Conservation (phyloP, 192 early-diverging fungal genomes). For the Entomortierella chlamydospora region DNA sequence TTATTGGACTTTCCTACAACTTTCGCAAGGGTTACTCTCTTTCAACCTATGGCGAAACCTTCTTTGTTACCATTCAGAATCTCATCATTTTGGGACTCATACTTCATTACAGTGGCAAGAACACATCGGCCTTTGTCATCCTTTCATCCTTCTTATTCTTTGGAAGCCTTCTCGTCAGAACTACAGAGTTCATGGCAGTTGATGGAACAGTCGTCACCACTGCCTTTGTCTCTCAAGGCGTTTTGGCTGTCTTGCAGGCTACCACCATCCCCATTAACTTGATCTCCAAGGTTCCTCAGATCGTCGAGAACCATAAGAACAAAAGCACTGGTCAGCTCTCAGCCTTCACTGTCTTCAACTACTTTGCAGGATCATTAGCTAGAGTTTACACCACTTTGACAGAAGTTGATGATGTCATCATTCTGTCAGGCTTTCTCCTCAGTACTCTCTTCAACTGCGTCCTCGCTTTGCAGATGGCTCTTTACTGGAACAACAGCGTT, state of each 20-base stretch:
- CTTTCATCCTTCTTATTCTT: conserved; percentile 55
- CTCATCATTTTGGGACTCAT: conserved; percentile 79
- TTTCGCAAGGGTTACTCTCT: conserved; percentile 85
- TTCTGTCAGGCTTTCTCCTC: conserved; percentile 76
- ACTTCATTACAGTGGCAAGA: conserved; percentile 64
- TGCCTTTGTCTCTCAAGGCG: conserved; percentile 61
- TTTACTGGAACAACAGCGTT: conserved; percentile 75
- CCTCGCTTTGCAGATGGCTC: conserved; percentile 80
- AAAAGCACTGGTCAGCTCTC: conserved; percentile 92
- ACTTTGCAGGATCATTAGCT: conserved; percentile 87
- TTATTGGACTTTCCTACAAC: conserved; percentile 90
- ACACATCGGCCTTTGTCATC: conserved; percentile 54
- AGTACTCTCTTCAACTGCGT: conserved; percentile 83
- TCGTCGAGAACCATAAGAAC: conserved; percentile 84
- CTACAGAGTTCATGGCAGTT: conserved; percentile 22
- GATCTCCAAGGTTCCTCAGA: conserved; percentile 91
- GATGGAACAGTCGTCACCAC: conserved; percentile 59
- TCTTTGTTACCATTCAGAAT: conserved; percentile 91
- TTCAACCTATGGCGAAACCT: conserved; percentile 86
- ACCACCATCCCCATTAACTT: conserved; percentile 83
- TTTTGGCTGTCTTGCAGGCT: conserved; percentile 77
- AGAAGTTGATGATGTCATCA: conserved; percentile 86
- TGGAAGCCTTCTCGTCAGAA: conserved; percentile 30
- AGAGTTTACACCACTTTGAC: conserved; percentile 93
- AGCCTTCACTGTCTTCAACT: conserved; percentile 89